Conservation (phyloP, 2,329 filamentous ascomycete species). For the Dactylonectria macrodidyma region DNA sequence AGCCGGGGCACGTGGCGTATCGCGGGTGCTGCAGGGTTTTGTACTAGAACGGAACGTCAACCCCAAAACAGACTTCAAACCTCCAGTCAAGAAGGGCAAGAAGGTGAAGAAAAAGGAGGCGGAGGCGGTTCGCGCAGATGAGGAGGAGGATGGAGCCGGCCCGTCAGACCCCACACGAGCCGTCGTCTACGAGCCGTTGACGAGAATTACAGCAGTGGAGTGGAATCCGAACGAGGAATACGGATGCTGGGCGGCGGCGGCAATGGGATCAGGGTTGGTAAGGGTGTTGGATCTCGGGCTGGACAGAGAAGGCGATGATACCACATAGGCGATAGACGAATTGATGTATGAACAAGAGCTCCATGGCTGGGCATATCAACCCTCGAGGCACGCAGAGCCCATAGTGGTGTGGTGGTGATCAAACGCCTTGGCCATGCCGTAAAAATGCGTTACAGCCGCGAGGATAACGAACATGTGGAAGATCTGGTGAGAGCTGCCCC, state of each 20-base stretch:
- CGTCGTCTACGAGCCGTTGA: conserved; percentile 73
- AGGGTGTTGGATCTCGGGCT: conserved; percentile 77
- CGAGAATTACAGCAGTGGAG: conserved; percentile 72
- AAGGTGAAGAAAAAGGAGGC: conserved; percentile 56
- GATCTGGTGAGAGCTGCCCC: conserved; percentile 95
- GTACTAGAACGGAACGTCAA: conserved; percentile 65
- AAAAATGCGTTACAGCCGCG: conserved; percentile 86
- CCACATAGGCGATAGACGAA: conserved; percentile 19
- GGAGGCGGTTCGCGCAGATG: conserved; percentile 49
- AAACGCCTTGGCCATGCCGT: conserved; percentile 86
- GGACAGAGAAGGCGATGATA: conserved; percentile 48
- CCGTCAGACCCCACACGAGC: conserved; percentile 58
- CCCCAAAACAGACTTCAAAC: conserved; percentile 58
- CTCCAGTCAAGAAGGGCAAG: conserved; percentile 55
- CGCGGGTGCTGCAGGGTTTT: conserved; percentile 68
- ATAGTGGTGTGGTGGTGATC: conserved; percentile 82
- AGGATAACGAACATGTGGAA: conserved; percentile 92
- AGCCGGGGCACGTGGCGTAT: conserved; percentile 59
- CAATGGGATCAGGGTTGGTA: conserved; percentile 77
- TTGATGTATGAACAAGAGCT: conserved; percentile 5
- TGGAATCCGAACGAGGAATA: conserved; percentile 80
- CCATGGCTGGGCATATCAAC: conserved; percentile 20
- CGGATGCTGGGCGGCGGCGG: conserved; percentile 77
- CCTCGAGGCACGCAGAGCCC: conserved; percentile 64
- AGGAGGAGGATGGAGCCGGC: conserved; percentile 52